Evolutionary conservation across 2,329 filamentous ascomycete species (phyloP).

Genomic region (Nothophoma quercina): DNA sequence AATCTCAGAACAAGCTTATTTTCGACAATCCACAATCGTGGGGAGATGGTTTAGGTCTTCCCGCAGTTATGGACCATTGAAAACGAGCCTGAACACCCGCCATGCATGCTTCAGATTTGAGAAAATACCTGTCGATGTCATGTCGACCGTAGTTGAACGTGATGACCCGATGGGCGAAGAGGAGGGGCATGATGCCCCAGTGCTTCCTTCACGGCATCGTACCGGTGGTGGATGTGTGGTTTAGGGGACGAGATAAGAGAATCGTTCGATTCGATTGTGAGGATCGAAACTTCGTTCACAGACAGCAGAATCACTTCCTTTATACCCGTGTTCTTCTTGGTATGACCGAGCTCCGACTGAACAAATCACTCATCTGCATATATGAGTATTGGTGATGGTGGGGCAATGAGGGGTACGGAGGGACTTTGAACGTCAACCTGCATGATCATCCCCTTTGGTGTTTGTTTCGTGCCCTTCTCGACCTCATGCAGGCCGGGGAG

Average conservation of each 20-base stretch:
- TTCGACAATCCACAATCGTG: slow-evolving; percentile 81
- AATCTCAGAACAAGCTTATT: slow-evolving; percentile 71
- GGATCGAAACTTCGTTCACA: not conserved
- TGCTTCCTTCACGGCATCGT: slow-evolving; percentile 18
- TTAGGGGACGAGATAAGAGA: not conserved
- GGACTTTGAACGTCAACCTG: not conserved
- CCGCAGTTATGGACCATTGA: slow-evolving; percentile 54
- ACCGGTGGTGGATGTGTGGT: slow-evolving; percentile 3
- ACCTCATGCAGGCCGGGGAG: not conserved
- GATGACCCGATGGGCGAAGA: slow-evolving; percentile 2
- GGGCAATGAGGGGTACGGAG: slow-evolving; percentile 17
- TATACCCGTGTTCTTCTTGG: not conserved
- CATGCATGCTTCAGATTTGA: slow-evolving; percentile 47
- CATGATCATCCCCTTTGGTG: slow-evolving; percentile 6
- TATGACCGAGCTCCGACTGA: not conserved
- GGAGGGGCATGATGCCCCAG: not conserved
- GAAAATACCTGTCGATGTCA: slow-evolving; percentile 18
- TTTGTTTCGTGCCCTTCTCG: not conserved
- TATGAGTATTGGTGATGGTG: slow-evolving; percentile 1
- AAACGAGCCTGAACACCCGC: slow-evolving; percentile 47
- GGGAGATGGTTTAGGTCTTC: slow-evolving; percentile 76
- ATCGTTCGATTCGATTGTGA: not conserved
- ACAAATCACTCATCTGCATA: slow-evolving; percentile 15
- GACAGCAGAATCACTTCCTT: not conserved
- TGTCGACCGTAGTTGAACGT: slow-evolving; percentile 10